A percentile compares a stretch with the other conserved stretches of the same genome.
These are phyloP conservation scores for Erodium texanum DNA, from an alignment of 441 rosid species.

Conservation along the genomic window DNA sequence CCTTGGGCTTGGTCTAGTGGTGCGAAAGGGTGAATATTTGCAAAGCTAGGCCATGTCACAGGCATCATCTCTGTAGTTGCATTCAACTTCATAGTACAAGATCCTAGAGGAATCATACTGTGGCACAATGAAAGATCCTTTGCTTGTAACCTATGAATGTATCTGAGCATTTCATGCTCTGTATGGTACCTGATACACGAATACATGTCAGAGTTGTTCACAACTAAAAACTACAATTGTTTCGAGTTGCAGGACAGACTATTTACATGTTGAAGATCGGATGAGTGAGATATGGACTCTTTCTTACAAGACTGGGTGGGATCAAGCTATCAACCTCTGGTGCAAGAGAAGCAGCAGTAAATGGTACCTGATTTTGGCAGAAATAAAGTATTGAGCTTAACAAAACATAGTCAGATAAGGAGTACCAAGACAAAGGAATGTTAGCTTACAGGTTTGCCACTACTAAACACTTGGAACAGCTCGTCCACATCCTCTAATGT, in stretches of 20 bases:
- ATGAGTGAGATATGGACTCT: constrained; percentile 66
- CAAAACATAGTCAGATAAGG: too few relatives aligned
- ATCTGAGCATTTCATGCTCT: constrained; percentile 88
- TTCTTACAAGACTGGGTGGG: constrained; percentile 59
- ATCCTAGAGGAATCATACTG: constrained; percentile 96
- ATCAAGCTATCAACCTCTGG: constrained; percentile 63
- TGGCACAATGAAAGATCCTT: constrained; percentile 96
- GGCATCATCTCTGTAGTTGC: constrained; percentile 98
- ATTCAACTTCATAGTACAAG: constrained; percentile 94
- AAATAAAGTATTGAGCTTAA: too few relatives aligned
- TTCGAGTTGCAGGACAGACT: too few relatives aligned
- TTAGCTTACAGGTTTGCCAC: constrained; percentile 62
- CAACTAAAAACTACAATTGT: too few relatives aligned
- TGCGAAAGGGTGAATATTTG: constrained; percentile 88
- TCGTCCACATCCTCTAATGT: constrained; percentile 83
- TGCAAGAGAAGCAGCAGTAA: constrained; percentile 81
- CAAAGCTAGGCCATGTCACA: constrained; percentile 77
- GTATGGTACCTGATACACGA: constrained; percentile 95
- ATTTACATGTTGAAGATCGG: constrained; percentile 82
- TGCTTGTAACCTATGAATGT: constrained; percentile 60
- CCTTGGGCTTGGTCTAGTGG: constrained; percentile 81
- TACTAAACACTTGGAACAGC: constrained; percentile 65
- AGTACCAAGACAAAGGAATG: too few relatives aligned
- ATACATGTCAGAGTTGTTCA: too few relatives aligned
- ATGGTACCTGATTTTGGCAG: constrained; percentile 80